Base-by-base conservation (phyloP, 768 basidiomycete species). In the Rubroboletus pulcherrimus region DNA sequence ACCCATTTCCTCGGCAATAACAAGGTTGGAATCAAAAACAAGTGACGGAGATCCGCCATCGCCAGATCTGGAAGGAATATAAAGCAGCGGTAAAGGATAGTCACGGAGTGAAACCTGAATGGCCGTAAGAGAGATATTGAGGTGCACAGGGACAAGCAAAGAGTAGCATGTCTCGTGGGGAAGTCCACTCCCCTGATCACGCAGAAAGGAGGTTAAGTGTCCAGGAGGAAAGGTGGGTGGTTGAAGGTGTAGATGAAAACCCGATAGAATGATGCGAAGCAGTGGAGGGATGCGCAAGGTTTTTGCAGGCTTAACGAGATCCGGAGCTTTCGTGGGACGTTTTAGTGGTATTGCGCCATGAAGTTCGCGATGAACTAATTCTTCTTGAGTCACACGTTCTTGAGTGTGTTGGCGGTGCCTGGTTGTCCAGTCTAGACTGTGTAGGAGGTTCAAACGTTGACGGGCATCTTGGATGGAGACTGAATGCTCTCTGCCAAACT, bases 1-100 rank as follows among this genome's bases (percentile, higher is more conserved):
- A 2, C 89, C 88, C 75, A 91, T 82, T 71, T 97, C 93, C 72
- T 98, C 94, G 0, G 85, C 92, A 44, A 96, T 78, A 53, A 96
- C 88, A 46, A 97, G 71, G 64, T 93, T 87, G 12, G 86, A 82
- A 57, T 86, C 82, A 66, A 91, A 87, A 24, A 80, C 77, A 72
- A 86, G 83, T 0, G 81, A 78, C 11, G 80, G 68, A 19, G 70
- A 62, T 6, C 63, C 71, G 29, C 76, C 71, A 2, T 57, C 60
- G 14, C 39, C 39, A 38, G 72, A 59, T 54, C 74, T 73, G 15
- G 80, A 65, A 34, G 89, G 87, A 42, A 96, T 79, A 64, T 85
- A 77, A n/a, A 93, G 71, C 49, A 98, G 69, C 1, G 94, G 93
- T 33, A 97, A 72, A 3, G 94, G 92, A 72, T 96, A 95, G 72